These are phyloP conservation scores for Fusarium tanahbumbuense DNA, from an alignment of 2,329 filamentous ascomycete genomes.

Conservation along the genomic window DNA sequence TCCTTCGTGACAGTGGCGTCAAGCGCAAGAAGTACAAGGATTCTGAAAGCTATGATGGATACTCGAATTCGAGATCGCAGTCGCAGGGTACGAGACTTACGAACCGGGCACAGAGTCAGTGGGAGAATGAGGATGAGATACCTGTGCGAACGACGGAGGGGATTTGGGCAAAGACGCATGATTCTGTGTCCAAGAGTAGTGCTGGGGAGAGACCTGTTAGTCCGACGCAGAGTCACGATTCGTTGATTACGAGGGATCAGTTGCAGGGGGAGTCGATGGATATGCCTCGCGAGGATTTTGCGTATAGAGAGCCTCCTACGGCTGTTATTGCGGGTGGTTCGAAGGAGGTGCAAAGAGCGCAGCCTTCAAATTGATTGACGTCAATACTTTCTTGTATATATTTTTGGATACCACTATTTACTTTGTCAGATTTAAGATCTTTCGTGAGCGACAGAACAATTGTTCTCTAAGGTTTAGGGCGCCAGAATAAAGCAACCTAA, in stretches of 20 bases:
- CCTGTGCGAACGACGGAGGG: slow-evolving; percentile 42
- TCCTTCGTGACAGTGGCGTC: slow-evolving; percentile 84
- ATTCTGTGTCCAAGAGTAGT: slow-evolving; percentile 38
- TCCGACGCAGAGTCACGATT: slow-evolving; percentile 47
- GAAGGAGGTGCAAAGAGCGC: slow-evolving; percentile 34
- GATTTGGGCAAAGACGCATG: slow-evolving; percentile 41
- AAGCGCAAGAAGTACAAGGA: slow-evolving; percentile 86
- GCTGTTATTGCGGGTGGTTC: slow-evolving; percentile 34
- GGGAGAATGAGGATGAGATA: slow-evolving; percentile 43
- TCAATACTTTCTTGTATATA: slow-evolving; percentile 1
- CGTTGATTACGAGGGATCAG: slow-evolving; percentile 43
- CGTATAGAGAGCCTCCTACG: slow-evolving; percentile 21
- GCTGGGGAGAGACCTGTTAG: slow-evolving; percentile 34
- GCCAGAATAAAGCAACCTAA: too few species aligned
- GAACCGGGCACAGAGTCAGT: slow-evolving; percentile 31
- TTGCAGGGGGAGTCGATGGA: slow-evolving; percentile 32
- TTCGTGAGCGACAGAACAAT: too few species aligned
- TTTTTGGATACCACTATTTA: slow-evolving; percentile 2
- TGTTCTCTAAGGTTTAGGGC: too few species aligned
- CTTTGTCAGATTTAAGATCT: neutral
- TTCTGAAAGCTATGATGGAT: slow-evolving; percentile 53
- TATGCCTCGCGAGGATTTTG: slow-evolving; percentile 3
- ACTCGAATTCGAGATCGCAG: slow-evolving; percentile 43
- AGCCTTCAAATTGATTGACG: slow-evolving; percentile 7
- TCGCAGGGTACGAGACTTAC: slow-evolving; percentile 39